Conservation (phyloP, 176 grass and related monocot genomes). For the Coix lacrymajobi region DNA sequence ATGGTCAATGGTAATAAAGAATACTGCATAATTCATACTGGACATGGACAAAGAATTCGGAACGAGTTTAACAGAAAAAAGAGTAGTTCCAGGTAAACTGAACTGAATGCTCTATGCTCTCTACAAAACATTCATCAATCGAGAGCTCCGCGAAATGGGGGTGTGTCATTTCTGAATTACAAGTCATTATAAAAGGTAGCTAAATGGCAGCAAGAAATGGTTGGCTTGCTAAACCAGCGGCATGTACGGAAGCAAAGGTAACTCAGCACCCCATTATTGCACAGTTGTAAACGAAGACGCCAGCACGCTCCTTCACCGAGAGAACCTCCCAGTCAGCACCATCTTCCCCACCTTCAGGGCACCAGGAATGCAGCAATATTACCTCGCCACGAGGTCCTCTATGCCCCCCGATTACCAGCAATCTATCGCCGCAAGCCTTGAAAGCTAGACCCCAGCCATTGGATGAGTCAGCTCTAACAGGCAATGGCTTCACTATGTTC, state of each 20-base stretch:
- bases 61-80: slow-evolving; percentile 24
- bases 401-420: slow-evolving; percentile 74
- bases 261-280: slow-evolving; percentile 95
- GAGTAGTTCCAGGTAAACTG: slow-evolving; percentile 52
- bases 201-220: slow-evolving; percentile 33
- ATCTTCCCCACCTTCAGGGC: slow-evolving; percentile 50
- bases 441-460: slow-evolving; percentile 91
- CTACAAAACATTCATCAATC: slow-evolving; percentile 36
- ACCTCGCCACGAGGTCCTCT: slow-evolving; percentile 58
- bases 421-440: slow-evolving; percentile 68
- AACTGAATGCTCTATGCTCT: slow-evolving; percentile 62
- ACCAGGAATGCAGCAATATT: slow-evolving; percentile 79
- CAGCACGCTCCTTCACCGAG: slow-evolving; percentile 56
- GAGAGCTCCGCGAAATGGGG: slow-evolving; percentile 43
- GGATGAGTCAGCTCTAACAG: slow-evolving; percentile 80
- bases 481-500: slow-evolving; percentile 72
- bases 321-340: slow-evolving; percentile 79
- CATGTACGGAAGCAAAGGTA: slow-evolving; percentile 20
- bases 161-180: slow-evolving; percentile 54
- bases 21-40: slow-evolving; percentile 25
- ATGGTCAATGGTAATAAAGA: slow-evolving; percentile 43
- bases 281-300: slow-evolving; percentile 87
- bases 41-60: slow-evolving; percentile 27
- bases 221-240: slow-evolving; percentile 25
- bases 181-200: slow-evolving; percentile 42